Evolutionary conservation across 352 stramenopile species (phyloP).

Genomic region (Achlya hypogyna): DNA sequence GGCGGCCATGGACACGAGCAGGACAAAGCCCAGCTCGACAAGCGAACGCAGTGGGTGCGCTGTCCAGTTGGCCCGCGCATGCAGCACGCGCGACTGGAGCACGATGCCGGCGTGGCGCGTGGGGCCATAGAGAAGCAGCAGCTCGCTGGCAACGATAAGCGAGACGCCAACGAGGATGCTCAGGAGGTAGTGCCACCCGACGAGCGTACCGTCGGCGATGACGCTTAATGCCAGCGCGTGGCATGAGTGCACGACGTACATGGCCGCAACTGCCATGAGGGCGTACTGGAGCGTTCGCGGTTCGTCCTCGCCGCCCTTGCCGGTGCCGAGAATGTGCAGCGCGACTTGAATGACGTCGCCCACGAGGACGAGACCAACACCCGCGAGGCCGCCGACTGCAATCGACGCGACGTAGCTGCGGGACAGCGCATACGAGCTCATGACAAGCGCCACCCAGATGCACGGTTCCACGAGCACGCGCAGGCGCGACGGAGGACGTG

Average conservation of each 20-base stretch:
- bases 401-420: constrained; percentile 43
- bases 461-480: constrained; percentile 58
- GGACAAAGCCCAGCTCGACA: constrained; percentile 42
- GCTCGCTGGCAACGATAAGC: constrained; percentile 64
- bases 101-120: constrained; percentile 48
- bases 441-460: constrained; percentile 59
- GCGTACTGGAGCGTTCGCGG: constrained; percentile 63
- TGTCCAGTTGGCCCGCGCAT: constrained; percentile 61
- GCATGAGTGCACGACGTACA: constrained; percentile 51
- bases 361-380: constrained; percentile 33
- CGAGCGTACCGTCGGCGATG: constrained; percentile 36
- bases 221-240: constrained; percentile 38
- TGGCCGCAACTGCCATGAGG: constrained; percentile 52
- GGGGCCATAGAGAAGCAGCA: constrained; percentile 57
- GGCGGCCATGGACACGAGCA: constrained; percentile 43
- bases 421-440: constrained; percentile 54
- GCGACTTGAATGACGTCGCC: constrained; percentile 56
- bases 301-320: constrained; percentile 27
- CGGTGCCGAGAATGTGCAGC: constrained; percentile 34
- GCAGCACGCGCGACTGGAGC: constrained; percentile 61
- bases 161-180: constrained; percentile 66
- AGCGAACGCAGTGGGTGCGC: constrained; percentile 46
- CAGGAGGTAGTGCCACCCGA: constrained; percentile 61
- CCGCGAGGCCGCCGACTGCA: constrained; percentile 28
- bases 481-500: constrained; percentile 29